Evolutionary conservation across 78 protist genomes (phyloP), one percentile per base, ranked within the genome.

Genomic region (Polysphondylium violaceum): DNA sequence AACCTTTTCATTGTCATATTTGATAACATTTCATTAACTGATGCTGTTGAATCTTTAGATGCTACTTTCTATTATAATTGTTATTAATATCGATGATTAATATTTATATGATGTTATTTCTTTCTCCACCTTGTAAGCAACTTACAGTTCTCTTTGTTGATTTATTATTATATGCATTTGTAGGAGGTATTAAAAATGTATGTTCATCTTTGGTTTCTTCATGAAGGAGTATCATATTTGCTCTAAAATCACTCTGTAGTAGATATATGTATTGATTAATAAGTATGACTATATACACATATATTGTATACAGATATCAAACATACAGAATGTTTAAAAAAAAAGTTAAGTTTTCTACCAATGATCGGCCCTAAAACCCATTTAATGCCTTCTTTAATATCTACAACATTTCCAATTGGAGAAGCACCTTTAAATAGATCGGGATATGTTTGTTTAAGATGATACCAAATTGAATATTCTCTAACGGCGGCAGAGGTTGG

Each of bases 351-450:
- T 31, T 6, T 40, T 56, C 63, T 58, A 47, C 44, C 21, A n/a
- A 88, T 59, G 6, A 76, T 38, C 44, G 94, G 94, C 17, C 94
- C 94, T 0, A 76, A 12, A 38, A 64, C n/a, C 94, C 94, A 88
- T 78, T 88, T 88, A 1, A 72, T 47, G 47, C 73, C 94, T 35
- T 88, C 94, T 50, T 88, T 88, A 29, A 88, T 50, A 3, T 76
- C 87, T 3, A 88, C 94, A 3, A 72, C 43, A 1, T 51, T 3
- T 3, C 8, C 16, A 12, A 25, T 35, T 43, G 86, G 75, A 25
- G 25, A 3, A 29, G 50, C 53, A 16, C 44, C 9, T 47, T 65
- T 65, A 36, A 55, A 47, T 3, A 64, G 29, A 14, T 59, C 53
- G 27, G 86, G 74, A 19, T 33, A 65, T 16, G 6, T 2, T 17